Evolutionary conservation across 2,329 filamentous ascomycete genomes (phyloP).

Genomic region (Diplocarpon rosae): DNA sequence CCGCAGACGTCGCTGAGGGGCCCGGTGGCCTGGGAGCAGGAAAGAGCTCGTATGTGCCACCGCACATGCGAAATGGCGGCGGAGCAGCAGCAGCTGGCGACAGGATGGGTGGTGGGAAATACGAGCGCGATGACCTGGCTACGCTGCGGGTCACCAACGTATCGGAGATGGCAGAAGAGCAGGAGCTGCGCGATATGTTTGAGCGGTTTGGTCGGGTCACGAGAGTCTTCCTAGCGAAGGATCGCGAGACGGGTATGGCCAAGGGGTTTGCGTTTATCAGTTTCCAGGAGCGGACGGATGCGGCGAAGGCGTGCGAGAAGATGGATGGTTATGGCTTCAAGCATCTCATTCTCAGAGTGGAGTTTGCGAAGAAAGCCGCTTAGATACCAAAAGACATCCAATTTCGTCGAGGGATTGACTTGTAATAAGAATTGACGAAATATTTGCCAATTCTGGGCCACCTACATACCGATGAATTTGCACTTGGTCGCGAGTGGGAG

Average conservation of each 20-base stretch:
- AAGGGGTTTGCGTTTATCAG: constrained; percentile 99
- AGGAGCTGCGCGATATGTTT: constrained; percentile 94
- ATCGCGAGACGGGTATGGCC: constrained; percentile 87
- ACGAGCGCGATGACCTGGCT: constrained; percentile 89
- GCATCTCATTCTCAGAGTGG: constrained; percentile 75
- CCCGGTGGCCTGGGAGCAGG: constrained; percentile 50
- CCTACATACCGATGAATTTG: too few species aligned
- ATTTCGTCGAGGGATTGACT: background rate
- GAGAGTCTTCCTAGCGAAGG: constrained; percentile 94
- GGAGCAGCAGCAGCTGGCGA: constrained; percentile 55
- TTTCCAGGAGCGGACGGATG: constrained; percentile 82
- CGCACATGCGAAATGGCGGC: constrained; percentile 69
- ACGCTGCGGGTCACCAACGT: constrained; percentile 97
- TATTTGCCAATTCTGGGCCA: background rate
- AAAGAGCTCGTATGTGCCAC: constrained; percentile 85
- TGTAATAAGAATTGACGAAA: constrained; percentile 8
- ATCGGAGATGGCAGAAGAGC: constrained; percentile 93
- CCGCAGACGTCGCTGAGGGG: constrained; percentile 33
- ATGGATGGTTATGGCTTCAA: constrained; percentile 94
- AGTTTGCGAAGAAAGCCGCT: constrained; percentile 69
- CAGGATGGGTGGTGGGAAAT: constrained; percentile 78
- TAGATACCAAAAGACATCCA: constrained; percentile 12
- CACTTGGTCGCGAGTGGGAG: too few species aligned
- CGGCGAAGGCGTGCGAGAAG: constrained; percentile 86
- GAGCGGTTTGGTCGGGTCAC: constrained; percentile 94